Evolutionary conservation across 345 rosid genomes (phyloP), one percentile per base, ranked within the genome.

Genomic region (Populus simonii): DNA sequence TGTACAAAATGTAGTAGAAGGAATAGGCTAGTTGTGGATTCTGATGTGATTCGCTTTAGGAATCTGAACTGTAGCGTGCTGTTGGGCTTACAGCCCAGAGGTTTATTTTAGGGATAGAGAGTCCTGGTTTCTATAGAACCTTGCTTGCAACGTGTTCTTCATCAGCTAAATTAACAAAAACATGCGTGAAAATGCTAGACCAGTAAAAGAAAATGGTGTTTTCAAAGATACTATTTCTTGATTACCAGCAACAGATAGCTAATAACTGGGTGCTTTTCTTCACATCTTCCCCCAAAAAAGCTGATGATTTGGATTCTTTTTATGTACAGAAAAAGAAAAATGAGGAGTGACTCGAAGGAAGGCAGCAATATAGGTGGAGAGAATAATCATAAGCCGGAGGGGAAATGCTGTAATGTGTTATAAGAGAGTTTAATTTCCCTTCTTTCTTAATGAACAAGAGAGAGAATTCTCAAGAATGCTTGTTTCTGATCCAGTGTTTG

Each of bases 251-350:
- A 16, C 16, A 8, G 8, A 39, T 1, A 49, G 20, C 0, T 16
- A 49, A 49, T 5, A 33, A 33, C 36, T 16, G 0, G 22, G 16
- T 49, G 55, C 55, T 6, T 31, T 43, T 27, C 55, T 47, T 70
- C 29, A 6, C 10, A 6, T 33, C 36, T 18, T 69, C 9, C 12
- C 13, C 33, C 3, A 66, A 20, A 35, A 9, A 17, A 53, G 53
- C 33, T 33, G 38, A 25, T 70, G 16, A 22, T 39, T n/a, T 43
- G 65, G 39, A 53, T 4, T 53, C 36, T 13, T 68, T 59, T 47
- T 13, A 75, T 75, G 68, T 39, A 69, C 79, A 76, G 73, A 68
- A 57, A 22, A 57, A 76, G 74, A 16, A 11, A n/a, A 57, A 27
- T 18, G 57, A 47, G n/a, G 11, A 17, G 1, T 2, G 51, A 3